Percentiles rank a stretch among this genome's conserved stretches.
phyloP scores from a whole-genome alignment of 352 stramenopile genomes.

The Pythium oligandrum region DNA sequence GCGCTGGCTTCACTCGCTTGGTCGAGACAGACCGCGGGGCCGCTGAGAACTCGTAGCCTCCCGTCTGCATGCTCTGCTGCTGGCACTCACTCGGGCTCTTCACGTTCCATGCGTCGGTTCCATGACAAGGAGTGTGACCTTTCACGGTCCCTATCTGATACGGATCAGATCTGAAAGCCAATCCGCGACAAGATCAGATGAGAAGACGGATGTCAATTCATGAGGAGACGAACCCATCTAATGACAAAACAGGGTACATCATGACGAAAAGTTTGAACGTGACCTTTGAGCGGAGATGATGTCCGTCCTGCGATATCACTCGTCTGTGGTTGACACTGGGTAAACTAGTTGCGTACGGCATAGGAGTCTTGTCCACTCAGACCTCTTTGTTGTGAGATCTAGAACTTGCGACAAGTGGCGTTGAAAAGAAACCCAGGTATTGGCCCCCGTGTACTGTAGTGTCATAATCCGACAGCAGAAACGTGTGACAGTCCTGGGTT shows the following conservation, averaged over 20 bases:
- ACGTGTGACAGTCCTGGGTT: too few relatives aligned
- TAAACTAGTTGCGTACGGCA: too few relatives aligned
- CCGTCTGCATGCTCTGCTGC: conserved; percentile 29
- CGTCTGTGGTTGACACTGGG: too few relatives aligned
- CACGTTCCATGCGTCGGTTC: too few relatives aligned
- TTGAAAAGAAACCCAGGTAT: too few relatives aligned
- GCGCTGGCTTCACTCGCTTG: conserved; percentile 55
- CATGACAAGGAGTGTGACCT: background rate
- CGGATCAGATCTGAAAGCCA: background rate
- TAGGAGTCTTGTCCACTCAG: too few relatives aligned
- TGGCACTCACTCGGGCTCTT: background rate
- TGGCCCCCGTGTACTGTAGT: too few relatives aligned
- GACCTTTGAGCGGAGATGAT: background rate
- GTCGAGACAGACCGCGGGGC: conserved; percentile 65
- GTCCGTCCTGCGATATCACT: background rate
- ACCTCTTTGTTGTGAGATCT: too few relatives aligned
- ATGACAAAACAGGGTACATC: too few relatives aligned
- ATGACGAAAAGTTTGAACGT: background rate
- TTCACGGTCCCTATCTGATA: background rate
- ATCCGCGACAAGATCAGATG: background rate
- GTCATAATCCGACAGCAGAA: too few relatives aligned
- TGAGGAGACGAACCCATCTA: too few relatives aligned
- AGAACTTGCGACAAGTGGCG: too few relatives aligned
- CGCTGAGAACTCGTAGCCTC: conserved; percentile 69
- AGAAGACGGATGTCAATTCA: background rate